Conservation (phyloP, 371 early-diverging fungal genomes). For the Syncephalastrum contaminatum region DNA sequence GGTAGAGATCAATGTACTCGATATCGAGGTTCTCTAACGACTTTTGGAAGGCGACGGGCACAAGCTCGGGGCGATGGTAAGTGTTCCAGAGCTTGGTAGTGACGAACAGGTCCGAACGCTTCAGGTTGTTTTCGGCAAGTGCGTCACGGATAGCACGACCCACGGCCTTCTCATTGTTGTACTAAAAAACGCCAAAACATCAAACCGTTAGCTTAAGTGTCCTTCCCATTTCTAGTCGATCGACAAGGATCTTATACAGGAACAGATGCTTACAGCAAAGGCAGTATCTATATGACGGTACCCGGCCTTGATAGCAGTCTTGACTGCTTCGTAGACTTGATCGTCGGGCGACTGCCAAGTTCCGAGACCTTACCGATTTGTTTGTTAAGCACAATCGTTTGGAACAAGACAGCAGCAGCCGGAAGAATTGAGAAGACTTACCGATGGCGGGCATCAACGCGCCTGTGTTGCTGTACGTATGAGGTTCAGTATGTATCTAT, state of each 20-base stretch:
- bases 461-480: constrained; percentile 36
- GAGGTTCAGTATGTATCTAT: neutral
- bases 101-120: constrained; percentile 78
- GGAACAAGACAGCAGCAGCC: too few species aligned
- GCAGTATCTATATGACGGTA: constrained; percentile 65
- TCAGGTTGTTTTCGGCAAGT: constrained; percentile 45
- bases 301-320: constrained; percentile 39
- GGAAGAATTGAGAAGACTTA: neutral
- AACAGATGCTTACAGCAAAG: constrained; percentile 15
- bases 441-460: constrained; percentile 42
- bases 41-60: constrained; percentile 45
- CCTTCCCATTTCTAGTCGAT: neutral
- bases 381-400: neutral
- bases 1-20: constrained; percentile 74
- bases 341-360: constrained; percentile 49
- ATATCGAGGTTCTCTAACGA: constrained; percentile 55
- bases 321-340: constrained; percentile 37
- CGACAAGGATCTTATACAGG: neutral
- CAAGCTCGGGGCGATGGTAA: constrained; percentile 43
- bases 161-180: constrained; percentile 71
- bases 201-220: neutral
- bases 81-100: constrained; percentile 87
- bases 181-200: constrained; percentile 18
- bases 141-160: constrained; percentile 60
- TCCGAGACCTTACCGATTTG: constrained; percentile 30